Base-by-base conservation (phyloP, 345 rosid species). In the Corymbia maculata region DNA sequence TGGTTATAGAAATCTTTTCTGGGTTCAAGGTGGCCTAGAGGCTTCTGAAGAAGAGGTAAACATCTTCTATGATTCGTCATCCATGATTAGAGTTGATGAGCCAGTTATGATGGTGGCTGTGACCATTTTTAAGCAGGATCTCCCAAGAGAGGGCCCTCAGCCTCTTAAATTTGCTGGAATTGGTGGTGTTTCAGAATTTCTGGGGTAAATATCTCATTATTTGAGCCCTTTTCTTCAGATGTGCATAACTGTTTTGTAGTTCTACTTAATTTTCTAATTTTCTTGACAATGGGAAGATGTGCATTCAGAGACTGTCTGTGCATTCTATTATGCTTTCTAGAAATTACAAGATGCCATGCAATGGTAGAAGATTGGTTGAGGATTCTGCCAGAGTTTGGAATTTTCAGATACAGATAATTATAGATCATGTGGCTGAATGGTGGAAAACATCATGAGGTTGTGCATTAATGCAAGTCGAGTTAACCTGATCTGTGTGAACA, bases 1-100 rank as follows among this genome's bases (percentile, higher is more conserved):
- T 85, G 98, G 99, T 45, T 97, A 95, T 88, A 91, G 90, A 92
- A 97, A 94, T 93, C 91, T 97, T 87, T 97, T 95, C 92, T 96
- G 97, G 98, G 94, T 97, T 89, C 98, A 95, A 93, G 97, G 98
- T 52, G 99, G 98, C 75, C 92, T 97, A 66, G 98, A 97, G 91
- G 93, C 95, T 9, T 97, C 98, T 86, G 97, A 94, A 94, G 98
- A 95, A 86, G 98, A 96, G 95, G 99, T 96, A 88, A 52, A 36
- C 22, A 70, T 70, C 80, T 17, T 70, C 80, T 16, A 32, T 70
- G 45, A 70, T 70, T 70, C 45, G 1, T 70, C 4, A 8, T 32
- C 47, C 47, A 36, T 9, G 80, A 19, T 70, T 32, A 8, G 22
- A 70, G 19, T n/a, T 87, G 85, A 26, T 51, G 86, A 59, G 45